These are phyloP conservation scores for Rhizopogon rudus DNA, from an alignment of 768 basidiomycete species.

Conservation along the genomic window DNA sequence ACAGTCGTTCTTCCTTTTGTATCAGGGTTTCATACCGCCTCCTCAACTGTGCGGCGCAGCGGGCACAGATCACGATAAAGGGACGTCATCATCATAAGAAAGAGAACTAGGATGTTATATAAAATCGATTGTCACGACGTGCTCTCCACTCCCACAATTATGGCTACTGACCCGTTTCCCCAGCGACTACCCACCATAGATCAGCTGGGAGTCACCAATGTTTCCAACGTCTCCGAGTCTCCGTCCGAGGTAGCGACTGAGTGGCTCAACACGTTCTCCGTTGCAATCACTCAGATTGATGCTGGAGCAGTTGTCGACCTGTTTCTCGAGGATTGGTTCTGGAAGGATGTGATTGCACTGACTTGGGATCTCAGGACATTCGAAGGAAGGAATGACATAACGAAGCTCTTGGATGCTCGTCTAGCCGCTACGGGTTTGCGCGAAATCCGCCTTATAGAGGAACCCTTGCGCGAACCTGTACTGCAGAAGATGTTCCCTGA, in stretches of 20 bases:
- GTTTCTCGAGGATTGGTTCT: slow-evolving; percentile 31
- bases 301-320: slow-evolving; percentile 16
- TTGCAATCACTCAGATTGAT: slow-evolving; percentile 15
- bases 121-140: too few species aligned
- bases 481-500: slow-evolving; percentile 43
- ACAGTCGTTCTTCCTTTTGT: too few species aligned
- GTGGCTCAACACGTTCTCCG: slow-evolving; percentile 22
- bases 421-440: slow-evolving; percentile 22
- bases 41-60: too few species aligned
- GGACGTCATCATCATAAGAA: too few species aligned
- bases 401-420: slow-evolving; percentile 34
- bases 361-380: slow-evolving; percentile 56
- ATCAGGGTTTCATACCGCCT: too few species aligned
- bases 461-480: slow-evolving; percentile 19
- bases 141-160: too few species aligned
- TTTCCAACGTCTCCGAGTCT: slow-evolving; percentile 1
- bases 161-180: too few species aligned
- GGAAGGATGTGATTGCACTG: slow-evolving; percentile 49
- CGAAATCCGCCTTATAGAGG: slow-evolving; percentile 15
- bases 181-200: too few species aligned
- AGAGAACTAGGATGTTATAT: too few species aligned
- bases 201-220: too few species aligned
- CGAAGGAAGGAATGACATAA: slow-evolving; percentile 33
- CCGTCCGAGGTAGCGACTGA: slow-evolving; percentile 15
- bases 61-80: too few species aligned